Evolutionary conservation across 2,329 filamentous ascomycete species (phyloP).

Genomic region (Lecanicillium sp.): DNA sequence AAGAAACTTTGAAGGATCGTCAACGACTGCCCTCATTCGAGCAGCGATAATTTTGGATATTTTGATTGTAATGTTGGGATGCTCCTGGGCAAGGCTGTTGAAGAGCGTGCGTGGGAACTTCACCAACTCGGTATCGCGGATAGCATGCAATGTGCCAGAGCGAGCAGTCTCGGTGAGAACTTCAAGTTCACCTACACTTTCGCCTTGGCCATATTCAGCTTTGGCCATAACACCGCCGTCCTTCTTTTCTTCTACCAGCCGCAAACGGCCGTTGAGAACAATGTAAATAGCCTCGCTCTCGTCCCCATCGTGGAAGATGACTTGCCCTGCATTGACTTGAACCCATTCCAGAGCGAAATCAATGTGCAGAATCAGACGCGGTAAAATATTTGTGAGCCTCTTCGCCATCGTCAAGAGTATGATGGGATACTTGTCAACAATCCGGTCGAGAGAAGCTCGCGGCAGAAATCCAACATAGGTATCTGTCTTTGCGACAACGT

Average conservation of each 20-base stretch:
- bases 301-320: conserved; percentile 87
- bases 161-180: conserved; percentile 90
- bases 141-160: conserved; percentile 89
- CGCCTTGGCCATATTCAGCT: conserved; percentile 92
- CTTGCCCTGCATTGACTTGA: conserved; percentile 89
- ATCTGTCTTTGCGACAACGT: conserved; percentile 95
- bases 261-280: conserved; percentile 84
- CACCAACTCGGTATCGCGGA: conserved; percentile 90
- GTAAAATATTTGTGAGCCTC: conserved; percentile 79
- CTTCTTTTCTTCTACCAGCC: conserved; percentile 74
- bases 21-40: conserved; percentile 81
- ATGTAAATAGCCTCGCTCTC: conserved; percentile 99
- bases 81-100: conserved; percentile 94
- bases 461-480: conserved; percentile 96
- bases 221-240: conserved; percentile 78
- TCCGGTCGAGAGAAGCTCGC: conserved; percentile 74
- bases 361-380: conserved; percentile 86
- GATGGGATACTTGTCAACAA: conserved; percentile 87
- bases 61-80: conserved; percentile 97
- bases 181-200: conserved; percentile 94
- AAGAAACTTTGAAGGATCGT: conserved; percentile 65
- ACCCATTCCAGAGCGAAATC: conserved; percentile 98
- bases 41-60: conserved; percentile 98
- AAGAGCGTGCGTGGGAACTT: conserved; percentile 95
- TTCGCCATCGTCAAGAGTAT: conserved; percentile 95